Base-by-base conservation (phyloP, 495 filamentous ascomycete genomes). In the Penicillium malachiteum region DNA sequence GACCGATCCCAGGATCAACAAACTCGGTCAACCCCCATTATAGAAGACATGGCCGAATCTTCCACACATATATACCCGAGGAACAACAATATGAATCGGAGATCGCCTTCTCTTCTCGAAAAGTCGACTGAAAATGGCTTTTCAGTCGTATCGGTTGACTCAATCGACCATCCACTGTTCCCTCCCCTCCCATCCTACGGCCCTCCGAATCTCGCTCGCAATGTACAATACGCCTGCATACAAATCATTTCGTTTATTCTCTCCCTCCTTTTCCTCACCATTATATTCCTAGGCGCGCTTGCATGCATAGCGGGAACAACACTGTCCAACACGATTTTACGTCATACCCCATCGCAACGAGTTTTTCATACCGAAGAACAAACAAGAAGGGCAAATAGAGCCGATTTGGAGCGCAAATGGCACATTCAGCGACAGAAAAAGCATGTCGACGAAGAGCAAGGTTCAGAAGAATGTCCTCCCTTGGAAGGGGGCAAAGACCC, bases 121-220 rank as follows among this genome's bases (percentile, higher is more conserved):
- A 62, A 62, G 48, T 35, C 47, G 7, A 21, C 17, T 13, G 17
- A 43, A 14, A 6, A 30, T 3, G 46, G 31, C 26, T 32, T 53
- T 8, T 17, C 35, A 14, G 48, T 26, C 10, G 32, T 57, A 3
- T 45, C 54, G 0, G 21, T 55, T 17, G 34, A 46, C 26, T 55
- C 50, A 14, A 86, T 7, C 34, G 44, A 64, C 42, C 86, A 96
- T 64, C 92, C 92, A 7, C 71, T 96, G 1, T 97, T 97, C 62
- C 93, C 93, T 10, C 88, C 91, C 8, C 69, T 97, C 12, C 92
- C 92, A 0, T 72, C 90, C 3, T 96, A 96, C 58, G 89, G 88
- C 0, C 86, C 91, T 0, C 86, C 91, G 0, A 84, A 87, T 3
- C 18, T 78, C 2, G 52, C 87, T 26, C 73, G 86, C 38, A 76